These are phyloP conservation scores for Hydrangea macrophylla DNA, from an alignment of 148 eudicot species.

Conservation along the genomic window DNA sequence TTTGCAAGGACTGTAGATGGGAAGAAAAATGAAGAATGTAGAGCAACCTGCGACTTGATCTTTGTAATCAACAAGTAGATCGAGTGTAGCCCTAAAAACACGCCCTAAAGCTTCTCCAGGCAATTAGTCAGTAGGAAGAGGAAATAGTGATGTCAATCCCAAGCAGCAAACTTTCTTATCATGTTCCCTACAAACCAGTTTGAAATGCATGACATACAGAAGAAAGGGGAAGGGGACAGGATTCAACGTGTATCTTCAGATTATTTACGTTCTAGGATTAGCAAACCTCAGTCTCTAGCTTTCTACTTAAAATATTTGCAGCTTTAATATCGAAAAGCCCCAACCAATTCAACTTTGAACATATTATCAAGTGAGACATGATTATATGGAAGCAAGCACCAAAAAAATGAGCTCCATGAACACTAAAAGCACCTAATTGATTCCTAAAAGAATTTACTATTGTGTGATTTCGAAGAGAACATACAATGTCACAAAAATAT, in stretches of 20 bases:
- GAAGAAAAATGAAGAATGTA: not conserved
- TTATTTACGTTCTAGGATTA: no score
- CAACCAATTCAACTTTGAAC: no score
- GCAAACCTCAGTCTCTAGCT: no score
- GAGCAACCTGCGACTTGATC: conserved; percentile 81
- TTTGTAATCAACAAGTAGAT: conserved; percentile 89
- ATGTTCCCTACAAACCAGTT: conserved; percentile 63
- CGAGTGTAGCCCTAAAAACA: conserved; percentile 80
- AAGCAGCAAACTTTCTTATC: conserved; percentile 96
- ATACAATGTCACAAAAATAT: no score
- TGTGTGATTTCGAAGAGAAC: no score
- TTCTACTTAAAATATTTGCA: no score
- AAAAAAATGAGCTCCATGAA: no score
- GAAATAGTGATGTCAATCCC: conserved; percentile 83
- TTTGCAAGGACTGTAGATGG: not conserved
- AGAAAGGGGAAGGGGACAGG: not conserved
- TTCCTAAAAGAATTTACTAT: no score
- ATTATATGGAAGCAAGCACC: no score
- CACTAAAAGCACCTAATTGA: no score
- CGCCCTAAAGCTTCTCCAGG: conserved; percentile 90
- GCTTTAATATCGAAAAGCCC: no score
- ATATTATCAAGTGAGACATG: no score
- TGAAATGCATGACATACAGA: conserved; percentile 4
- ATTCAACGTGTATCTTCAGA: not conserved
- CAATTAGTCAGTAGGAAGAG: conserved; percentile 81